These are phyloP conservation scores for Cryphonectria parasitica DNA, from an alignment of 2,329 filamentous ascomycete species.

Conservation along the genomic window DNA sequence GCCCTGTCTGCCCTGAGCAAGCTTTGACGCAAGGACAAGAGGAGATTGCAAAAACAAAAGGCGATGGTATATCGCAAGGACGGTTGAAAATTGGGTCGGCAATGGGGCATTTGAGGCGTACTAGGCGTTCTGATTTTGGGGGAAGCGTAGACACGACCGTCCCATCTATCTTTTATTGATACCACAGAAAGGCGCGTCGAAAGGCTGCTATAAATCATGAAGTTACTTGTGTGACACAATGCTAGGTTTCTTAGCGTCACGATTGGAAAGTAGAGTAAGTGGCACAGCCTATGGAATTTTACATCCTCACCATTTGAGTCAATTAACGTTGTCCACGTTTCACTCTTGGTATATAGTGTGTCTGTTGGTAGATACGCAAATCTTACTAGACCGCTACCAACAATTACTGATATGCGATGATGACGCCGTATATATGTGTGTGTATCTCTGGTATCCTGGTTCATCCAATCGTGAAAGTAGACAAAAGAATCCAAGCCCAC, in stretches of 20 bases:
- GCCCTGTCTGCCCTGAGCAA: too few species aligned
- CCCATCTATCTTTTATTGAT: not conserved
- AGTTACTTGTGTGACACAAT: not conserved
- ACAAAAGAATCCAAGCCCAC: not conserved
- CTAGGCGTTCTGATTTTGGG: not conserved
- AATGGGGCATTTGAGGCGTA: not conserved
- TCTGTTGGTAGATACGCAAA: not conserved
- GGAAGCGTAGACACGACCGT: not conserved
- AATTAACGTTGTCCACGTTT: not conserved
- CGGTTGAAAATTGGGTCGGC: not conserved
- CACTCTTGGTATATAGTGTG: not conserved
- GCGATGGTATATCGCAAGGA: not conserved
- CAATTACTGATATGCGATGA: not conserved
- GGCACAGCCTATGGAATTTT: not conserved
- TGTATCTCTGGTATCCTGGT: conserved; percentile 15
- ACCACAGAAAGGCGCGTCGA: not conserved
- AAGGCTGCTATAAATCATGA: not conserved
- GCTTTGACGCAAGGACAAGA: not conserved
- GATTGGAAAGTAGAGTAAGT: not conserved
- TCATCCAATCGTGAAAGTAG: conserved; percentile 11
- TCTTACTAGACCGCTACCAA: not conserved
- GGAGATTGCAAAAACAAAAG: not conserved
- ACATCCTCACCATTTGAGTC: not conserved
- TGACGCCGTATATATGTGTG: not conserved
- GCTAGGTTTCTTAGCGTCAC: not conserved